Evolutionary conservation across 768 basidiomycete genomes (phyloP), one percentile per base, ranked within the genome.

Genomic region (Terana coerulea): DNA sequence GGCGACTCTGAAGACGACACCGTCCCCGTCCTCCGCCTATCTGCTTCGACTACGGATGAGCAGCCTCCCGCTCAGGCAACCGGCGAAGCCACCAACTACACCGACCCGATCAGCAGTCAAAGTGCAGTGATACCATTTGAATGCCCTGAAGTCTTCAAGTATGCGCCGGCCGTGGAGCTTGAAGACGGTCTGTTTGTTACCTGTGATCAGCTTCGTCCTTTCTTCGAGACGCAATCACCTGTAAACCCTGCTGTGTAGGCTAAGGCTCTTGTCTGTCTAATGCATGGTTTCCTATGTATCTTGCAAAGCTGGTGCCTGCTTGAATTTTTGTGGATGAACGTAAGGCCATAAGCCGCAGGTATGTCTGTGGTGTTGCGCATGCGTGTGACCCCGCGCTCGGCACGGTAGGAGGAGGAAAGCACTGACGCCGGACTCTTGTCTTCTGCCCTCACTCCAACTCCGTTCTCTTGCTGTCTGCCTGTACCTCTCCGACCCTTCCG

Each of bases 121-220:
- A 39, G 44, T 21, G 24, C 21, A 9, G 33, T 35, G 2, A 53
- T 63, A n/a, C 54, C 61, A 7, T 74, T 75, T 59, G 59, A 58
- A 26, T 75, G 74, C 58, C 75, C 75, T 4, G 61, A 55, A 0
- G 69, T 72, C 7, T 76, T 76, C 58, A 51, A 56, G 15, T 49
- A 55, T 6, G 51, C 49, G 28, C 24, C 56, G 33, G 45, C 52
- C 28, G 68, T 72, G 19, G 71, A 74, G 65, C 58, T 80, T 46
- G 77, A 78, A 54, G 64, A 66, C 49, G 67, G 58, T 6, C 29
- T 79, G n/a, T 75, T 54, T 58, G 72, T 72, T 40, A 72, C 69
- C 15, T 81, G 78, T 61, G 67, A 69, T 1, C 53, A 75, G 52
- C 46, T 80, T 42, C 50, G 58, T 54, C 70, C 69, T n/a, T 70